These are phyloP conservation scores for Rugonectria rugulosa DNA, from an alignment of 2,329 filamentous ascomycete genomes.

Conservation along the genomic window DNA sequence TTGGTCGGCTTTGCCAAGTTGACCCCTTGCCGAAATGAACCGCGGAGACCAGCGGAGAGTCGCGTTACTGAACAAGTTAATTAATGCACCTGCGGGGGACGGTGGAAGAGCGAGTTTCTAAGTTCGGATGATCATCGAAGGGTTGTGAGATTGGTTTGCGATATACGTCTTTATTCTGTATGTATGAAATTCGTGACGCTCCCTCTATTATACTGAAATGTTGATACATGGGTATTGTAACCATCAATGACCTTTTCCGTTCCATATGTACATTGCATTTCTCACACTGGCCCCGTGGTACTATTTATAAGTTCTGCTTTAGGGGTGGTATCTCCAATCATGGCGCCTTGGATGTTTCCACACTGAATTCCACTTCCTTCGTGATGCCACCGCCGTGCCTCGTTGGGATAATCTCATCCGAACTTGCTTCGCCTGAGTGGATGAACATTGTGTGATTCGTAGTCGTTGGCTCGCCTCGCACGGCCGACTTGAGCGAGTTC, in stretches of 20 bases:
- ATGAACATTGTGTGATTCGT: constrained; percentile 22
- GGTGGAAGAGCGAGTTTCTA: background rate
- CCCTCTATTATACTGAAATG: background rate
- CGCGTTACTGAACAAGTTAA: background rate
- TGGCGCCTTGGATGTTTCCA: constrained; percentile 14
- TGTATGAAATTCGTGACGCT: background rate
- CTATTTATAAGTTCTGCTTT: background rate
- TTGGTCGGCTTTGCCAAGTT: background rate
- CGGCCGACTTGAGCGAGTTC: constrained; percentile 16
- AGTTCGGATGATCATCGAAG: background rate
- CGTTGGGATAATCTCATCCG: constrained; percentile 30
- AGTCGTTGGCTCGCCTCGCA: background rate
- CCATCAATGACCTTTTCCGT: background rate
- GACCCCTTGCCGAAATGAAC: background rate
- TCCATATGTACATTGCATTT: constrained; percentile 4
- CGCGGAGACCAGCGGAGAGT: background rate
- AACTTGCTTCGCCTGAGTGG: constrained; percentile 29
- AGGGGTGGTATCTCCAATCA: background rate
- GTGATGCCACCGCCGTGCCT: constrained; percentile 13
- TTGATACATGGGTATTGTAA: constrained; percentile 10
- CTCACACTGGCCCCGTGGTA: background rate
- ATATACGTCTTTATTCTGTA: background rate
- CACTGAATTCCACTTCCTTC: constrained; percentile 33
- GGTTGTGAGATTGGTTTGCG: background rate
- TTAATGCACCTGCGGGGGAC: background rate